Conservation (phyloP, 2,329 filamentous ascomycete species). For the Apiospora rasikravindrae region DNA sequence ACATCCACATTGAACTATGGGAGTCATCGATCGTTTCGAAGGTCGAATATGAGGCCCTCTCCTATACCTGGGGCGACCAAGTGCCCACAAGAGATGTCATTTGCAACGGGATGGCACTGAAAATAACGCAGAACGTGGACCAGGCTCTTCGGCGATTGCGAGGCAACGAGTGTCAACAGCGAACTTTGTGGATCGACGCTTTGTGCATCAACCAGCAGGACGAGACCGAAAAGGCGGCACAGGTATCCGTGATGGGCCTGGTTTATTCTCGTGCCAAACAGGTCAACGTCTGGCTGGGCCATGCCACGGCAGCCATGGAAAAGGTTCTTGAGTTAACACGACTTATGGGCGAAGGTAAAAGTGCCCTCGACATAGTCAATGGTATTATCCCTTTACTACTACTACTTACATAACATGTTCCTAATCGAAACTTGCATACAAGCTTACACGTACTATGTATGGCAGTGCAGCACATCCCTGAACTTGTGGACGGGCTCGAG, state of each 20-base stretch:
- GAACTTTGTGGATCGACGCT: not conserved
- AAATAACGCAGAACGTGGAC: not conserved
- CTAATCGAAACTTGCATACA: too few species aligned
- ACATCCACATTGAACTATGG: not conserved
- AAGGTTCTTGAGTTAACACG: not conserved
- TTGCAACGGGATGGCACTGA: not conserved
- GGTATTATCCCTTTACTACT: not conserved
- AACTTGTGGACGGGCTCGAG: not conserved
- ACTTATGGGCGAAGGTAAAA: not conserved
- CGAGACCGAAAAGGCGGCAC: not conserved
- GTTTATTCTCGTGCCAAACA: not conserved
- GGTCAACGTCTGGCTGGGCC: not conserved
- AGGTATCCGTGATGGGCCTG: not conserved
- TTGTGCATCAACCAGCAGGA: constrained; percentile 6
- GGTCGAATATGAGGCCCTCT: not conserved
- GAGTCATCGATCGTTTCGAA: not conserved
- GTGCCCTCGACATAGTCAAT: not conserved
- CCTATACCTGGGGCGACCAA: not conserved
- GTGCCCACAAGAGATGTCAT: not conserved
- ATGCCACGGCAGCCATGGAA: not conserved
- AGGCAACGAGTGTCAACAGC: not conserved
- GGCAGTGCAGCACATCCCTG: not conserved
- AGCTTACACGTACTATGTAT: not conserved
- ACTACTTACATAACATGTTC: too few species aligned
- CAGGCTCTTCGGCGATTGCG: not conserved